phyloP scores from a whole-genome alignment of 164 flowering plant genomes.

The Chimonanthus praecox region DNA sequence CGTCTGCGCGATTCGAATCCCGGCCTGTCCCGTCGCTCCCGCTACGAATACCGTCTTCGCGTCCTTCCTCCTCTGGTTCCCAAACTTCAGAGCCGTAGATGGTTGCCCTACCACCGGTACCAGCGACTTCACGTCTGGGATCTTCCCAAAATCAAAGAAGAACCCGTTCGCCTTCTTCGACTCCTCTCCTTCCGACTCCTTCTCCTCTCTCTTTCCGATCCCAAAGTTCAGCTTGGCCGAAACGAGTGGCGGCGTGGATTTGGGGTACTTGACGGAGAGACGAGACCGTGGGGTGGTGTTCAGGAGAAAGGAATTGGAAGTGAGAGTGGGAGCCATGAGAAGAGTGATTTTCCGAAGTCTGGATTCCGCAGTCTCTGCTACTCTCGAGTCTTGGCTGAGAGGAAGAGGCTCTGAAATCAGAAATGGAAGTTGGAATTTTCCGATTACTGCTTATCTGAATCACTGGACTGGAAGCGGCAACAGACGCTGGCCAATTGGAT shows the following conservation, averaged over 20 bases:
- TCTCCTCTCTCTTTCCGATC: slow-evolving; percentile 29
- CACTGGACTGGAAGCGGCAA: neutral
- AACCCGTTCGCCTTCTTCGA: slow-evolving; percentile 23
- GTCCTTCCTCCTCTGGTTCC: slow-evolving; percentile 55
- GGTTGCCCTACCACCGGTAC: slow-evolving; percentile 48
- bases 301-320: slow-evolving; percentile 60
- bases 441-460: slow-evolving; percentile 29
- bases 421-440: neutral
- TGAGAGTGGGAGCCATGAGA: slow-evolving; percentile 63
- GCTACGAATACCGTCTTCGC: slow-evolving; percentile 82
- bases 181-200: slow-evolving; percentile 2
- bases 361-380: neutral
- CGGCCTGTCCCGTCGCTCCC: slow-evolving; percentile 85
- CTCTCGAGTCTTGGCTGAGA: neutral
- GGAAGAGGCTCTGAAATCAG: neutral
- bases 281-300: slow-evolving; percentile 32
- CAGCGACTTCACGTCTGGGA: slow-evolving; percentile 54
- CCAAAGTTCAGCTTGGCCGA: slow-evolving; percentile 39
- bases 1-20: slow-evolving; percentile 68
- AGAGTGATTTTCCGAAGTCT: neutral
- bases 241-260: slow-evolving; percentile 14
- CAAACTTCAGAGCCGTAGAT: slow-evolving; percentile 40
- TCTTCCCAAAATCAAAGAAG: slow-evolving; percentile 39
- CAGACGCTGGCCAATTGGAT: slow-evolving; percentile 25
- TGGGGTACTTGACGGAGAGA: slow-evolving; percentile 20